A percentile compares a stretch with the other conserved stretches of the same genome.
Evolutionary conservation across 2,329 filamentous ascomycete species (phyloP).

Genomic region (Dactylellina haptotyla): DNA sequence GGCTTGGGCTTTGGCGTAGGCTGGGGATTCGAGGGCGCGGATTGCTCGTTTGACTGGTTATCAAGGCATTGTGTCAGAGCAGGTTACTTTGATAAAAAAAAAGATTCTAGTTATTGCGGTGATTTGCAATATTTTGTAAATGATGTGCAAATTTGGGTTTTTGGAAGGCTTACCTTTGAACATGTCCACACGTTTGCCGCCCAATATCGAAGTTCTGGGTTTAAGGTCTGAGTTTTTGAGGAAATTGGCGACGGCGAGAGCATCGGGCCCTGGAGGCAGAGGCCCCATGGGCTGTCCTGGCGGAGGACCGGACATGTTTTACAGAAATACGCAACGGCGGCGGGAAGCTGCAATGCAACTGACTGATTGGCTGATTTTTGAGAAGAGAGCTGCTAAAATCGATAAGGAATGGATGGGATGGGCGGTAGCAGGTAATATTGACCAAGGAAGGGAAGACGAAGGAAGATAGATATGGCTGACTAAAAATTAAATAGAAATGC

Average conservation of each 20-base stretch:
- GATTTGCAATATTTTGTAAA: background rate
- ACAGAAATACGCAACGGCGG: constrained; percentile 13
- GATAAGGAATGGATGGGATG: constrained; percentile 12
- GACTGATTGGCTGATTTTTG: constrained; percentile 22
- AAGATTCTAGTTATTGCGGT: background rate
- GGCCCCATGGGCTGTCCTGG: constrained; percentile 53
- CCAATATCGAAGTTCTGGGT: constrained; percentile 87
- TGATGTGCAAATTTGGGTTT: background rate
- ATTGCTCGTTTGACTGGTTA: constrained; percentile 89
- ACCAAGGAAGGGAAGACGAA: constrained; percentile 11
- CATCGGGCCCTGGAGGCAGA: constrained; percentile 82
- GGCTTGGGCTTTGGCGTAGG: constrained; percentile 82
- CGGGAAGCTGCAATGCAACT: constrained; percentile 6
- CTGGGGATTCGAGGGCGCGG: constrained; percentile 85
- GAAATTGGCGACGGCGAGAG: constrained; percentile 88
- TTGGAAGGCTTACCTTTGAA: constrained; percentile 76
- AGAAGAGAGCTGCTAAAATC: background rate
- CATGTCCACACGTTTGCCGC: constrained; percentile 97
- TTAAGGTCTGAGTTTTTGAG: constrained; percentile 86
- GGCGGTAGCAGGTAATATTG: constrained; percentile 3
- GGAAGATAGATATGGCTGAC: background rate
- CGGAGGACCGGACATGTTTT: constrained; percentile 53
- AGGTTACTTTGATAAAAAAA: too few relatives aligned
- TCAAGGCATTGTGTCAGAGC: constrained; percentile 1
- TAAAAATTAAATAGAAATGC: constrained; percentile 6